Evolutionary conservation across 768 basidiomycete species (phyloP).

Genomic region (Mycena rosella): DNA sequence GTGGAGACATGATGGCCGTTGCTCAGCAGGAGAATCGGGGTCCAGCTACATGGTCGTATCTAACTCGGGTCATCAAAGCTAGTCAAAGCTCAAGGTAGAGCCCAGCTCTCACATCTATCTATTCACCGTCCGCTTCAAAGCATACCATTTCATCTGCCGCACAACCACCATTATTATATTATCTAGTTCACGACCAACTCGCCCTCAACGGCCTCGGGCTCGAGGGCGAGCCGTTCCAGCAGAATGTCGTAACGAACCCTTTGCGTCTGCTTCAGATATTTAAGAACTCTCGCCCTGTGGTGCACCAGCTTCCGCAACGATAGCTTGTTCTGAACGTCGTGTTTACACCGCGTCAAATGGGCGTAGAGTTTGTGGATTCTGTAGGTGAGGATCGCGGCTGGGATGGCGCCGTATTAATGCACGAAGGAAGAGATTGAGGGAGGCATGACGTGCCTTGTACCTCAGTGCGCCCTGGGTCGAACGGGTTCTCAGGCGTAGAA

Average conservation of each 20-base stretch:
- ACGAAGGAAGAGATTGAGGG: neutral
- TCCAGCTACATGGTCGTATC: neutral
- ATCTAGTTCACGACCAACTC: slow-evolving; percentile 74
- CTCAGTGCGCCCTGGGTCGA: slow-evolving; percentile 86
- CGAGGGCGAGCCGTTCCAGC: slow-evolving; percentile 81
- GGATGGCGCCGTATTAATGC: neutral
- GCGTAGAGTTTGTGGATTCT: slow-evolving; percentile 86
- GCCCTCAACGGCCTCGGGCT: slow-evolving; percentile 87
- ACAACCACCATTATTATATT: neutral
- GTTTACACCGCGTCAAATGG: slow-evolving; percentile 76
- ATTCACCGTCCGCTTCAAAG: too few relatives aligned
- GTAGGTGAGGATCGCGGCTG: slow-evolving; percentile 90
- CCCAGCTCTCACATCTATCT: too few relatives aligned
- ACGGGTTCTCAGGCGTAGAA: slow-evolving; percentile 74
- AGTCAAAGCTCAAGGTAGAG: too few relatives aligned
- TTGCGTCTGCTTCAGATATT: slow-evolving; percentile 77
- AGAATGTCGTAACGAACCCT: slow-evolving; percentile 80
- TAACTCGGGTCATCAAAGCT: too few relatives aligned
- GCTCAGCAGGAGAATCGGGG: neutral
- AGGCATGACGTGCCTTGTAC: slow-evolving; percentile 80
- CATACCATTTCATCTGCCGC: neutral
- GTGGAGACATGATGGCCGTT: slow-evolving; percentile 40
- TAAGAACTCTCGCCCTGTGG: slow-evolving; percentile 84
- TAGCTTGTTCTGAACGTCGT: slow-evolving; percentile 83
- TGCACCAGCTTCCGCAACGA: slow-evolving; percentile 85